A percentile compares a stretch with the other conserved stretches of the same genome.
Conservation (phyloP, 345 rosid species). For the Rhizophora mangle region DNA sequence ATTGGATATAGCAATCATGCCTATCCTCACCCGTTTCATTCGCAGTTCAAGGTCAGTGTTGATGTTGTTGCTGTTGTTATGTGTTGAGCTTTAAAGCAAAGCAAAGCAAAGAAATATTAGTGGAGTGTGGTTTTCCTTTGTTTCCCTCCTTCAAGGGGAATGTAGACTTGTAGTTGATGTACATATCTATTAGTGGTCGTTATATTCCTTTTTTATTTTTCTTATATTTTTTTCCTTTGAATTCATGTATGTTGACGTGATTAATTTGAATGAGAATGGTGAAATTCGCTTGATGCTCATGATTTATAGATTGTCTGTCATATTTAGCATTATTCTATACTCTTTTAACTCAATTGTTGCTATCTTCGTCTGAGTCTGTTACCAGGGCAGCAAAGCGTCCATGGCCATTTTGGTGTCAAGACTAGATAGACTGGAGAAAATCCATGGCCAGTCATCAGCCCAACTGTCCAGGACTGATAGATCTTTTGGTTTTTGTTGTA, state of each 20-base stretch:
- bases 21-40: constrained; percentile 88
- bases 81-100: constrained; percentile 16
- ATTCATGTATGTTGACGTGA: constrained; percentile 9
- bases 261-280: constrained; percentile 23
- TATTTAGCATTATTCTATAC: neutral
- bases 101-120: constrained; percentile 10
- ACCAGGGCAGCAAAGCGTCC: neutral
- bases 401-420: too few relatives aligned
- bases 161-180: constrained; percentile 22
- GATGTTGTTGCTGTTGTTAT: constrained; percentile 21
- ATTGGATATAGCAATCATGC: constrained; percentile 80
- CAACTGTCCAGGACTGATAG: neutral
- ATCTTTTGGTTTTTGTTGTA: neutral
- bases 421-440: too few relatives aligned
- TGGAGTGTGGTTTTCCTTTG: constrained; percentile 8
- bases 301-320: neutral
- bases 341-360: neutral
- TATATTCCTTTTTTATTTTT: neutral
- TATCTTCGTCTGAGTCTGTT: neutral
- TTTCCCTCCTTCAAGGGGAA: neutral
- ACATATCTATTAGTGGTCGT: constrained; percentile 2
- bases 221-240: neutral
- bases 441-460: too few relatives aligned
- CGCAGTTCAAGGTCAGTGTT: constrained; percentile 99
- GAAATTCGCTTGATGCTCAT: constrained; percentile 6